These are phyloP conservation scores for Telopea speciosissima DNA, from an alignment of 177 flowering plant genomes.

Conservation along the genomic window DNA sequence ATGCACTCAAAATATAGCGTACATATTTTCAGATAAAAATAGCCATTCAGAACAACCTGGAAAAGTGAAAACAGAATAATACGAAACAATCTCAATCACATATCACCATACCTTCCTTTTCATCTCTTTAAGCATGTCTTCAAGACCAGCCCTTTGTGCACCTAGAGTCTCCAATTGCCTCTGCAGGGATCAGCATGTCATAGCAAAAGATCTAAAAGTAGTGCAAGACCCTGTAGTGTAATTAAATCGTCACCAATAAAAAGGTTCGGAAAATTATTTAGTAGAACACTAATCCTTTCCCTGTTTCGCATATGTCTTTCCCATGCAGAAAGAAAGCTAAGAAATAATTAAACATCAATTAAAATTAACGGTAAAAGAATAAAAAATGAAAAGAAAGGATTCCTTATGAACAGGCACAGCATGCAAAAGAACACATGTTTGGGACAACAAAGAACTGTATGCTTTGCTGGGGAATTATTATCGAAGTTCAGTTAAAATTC, in stretches of 20 bases:
- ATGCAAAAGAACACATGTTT: too few species aligned
- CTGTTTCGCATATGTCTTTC: not conserved
- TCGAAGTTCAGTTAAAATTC: not conserved
- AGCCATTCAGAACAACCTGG: not conserved
- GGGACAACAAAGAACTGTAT: too few species aligned
- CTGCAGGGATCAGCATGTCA: conserved; percentile 37
- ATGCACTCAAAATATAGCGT: not conserved
- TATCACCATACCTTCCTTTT: conserved; percentile 65
- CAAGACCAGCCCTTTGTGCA: conserved; percentile 93
- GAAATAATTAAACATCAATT: too few species aligned
- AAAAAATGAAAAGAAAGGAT: not conserved
- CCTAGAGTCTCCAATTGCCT: conserved; percentile 97
- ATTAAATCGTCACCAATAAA: not conserved
- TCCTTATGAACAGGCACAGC: too few species aligned
- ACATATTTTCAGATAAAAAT: not conserved
- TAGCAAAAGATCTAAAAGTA: not conserved
- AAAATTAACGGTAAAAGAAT: too few species aligned
- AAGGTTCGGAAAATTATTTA: not conserved
- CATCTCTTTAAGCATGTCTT: conserved; percentile 99
- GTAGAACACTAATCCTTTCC: not conserved
- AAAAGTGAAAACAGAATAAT: not conserved
- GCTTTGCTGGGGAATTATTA: too few species aligned
- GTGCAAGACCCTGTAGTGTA: not conserved
- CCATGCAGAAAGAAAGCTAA: too few species aligned
- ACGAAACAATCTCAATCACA: not conserved